A percentile compares a stretch with the other conserved stretches of the same genome.
phyloP scores from a whole-genome alignment of 2,329 filamentous ascomycete genomes.

The Aurifilum marmelostoma region DNA sequence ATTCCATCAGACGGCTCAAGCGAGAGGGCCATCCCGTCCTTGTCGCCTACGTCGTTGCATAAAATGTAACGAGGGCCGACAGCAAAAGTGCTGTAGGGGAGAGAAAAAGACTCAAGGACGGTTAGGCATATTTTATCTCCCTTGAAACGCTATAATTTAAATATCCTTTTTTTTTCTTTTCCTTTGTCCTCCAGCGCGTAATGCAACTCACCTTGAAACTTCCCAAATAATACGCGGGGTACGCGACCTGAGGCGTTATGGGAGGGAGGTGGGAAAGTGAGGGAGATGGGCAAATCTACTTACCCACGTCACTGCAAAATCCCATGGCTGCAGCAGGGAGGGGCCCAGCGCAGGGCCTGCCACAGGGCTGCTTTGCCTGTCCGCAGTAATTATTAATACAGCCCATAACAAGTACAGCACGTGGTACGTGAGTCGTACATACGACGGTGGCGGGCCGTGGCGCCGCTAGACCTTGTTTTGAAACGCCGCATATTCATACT shows the following conservation, averaged over 20 bases:
- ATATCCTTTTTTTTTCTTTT: background rate
- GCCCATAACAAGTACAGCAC: background rate
- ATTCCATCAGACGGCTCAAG: slow-evolving; percentile 15
- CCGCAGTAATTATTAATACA: background rate
- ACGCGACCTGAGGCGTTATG: background rate
- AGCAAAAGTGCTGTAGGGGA: background rate
- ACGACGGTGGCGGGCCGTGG: slow-evolving; percentile 5
- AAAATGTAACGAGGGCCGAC: background rate
- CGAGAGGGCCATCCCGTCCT: slow-evolving; percentile 6
- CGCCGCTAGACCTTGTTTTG: slow-evolving; percentile 1
- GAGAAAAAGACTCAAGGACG: too few species aligned
- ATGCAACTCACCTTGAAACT: background rate
- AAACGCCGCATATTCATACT: background rate
- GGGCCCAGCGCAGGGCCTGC: background rate
- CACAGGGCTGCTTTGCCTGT: background rate
- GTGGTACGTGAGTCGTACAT: background rate
- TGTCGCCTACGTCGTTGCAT: background rate
- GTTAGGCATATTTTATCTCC: background rate
- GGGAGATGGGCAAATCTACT: background rate
- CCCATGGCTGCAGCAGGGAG: background rate
- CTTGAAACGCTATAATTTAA: slow-evolving; percentile 5
- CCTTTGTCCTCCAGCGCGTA: background rate
- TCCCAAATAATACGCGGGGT: background rate
- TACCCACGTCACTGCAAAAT: background rate
- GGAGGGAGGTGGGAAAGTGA: background rate